Percentiles rank a stretch among this genome's conserved stretches.
Conservation (phyloP, 768 basidiomycete genomes). For the Daedalea quercina region DNA sequence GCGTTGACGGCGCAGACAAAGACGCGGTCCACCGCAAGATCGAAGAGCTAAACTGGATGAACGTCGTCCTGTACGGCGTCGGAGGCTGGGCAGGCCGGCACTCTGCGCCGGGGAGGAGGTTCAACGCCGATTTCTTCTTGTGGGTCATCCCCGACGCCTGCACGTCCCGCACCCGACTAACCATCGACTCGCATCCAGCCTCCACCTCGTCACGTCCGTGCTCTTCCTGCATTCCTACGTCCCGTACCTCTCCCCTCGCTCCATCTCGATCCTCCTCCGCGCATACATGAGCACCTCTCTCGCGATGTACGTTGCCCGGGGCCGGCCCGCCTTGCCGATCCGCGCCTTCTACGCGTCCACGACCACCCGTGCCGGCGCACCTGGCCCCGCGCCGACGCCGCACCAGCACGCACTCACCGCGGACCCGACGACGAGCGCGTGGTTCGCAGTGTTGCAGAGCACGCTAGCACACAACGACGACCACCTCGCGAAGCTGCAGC, state of each 20-base stretch:
- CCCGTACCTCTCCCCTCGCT: constrained; percentile 27
- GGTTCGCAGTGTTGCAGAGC: constrained; percentile 50
- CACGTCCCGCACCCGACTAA: constrained; percentile 17
- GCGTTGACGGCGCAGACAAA: constrained; percentile 8
- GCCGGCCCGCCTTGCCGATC: constrained; percentile 43
- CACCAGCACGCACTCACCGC: constrained; percentile 24
- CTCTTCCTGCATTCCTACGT: constrained; percentile 53
- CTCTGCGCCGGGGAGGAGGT: constrained; percentile 18
- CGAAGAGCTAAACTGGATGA: constrained; percentile 59
- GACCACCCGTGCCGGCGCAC: constrained; percentile 21
- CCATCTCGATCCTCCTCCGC: constrained; percentile 47
- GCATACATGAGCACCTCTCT: constrained; percentile 50
- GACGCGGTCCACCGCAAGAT: constrained; percentile 44
- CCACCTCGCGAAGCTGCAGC: constrained; percentile 43
- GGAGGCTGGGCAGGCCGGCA: constrained; percentile 45
- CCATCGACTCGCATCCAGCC: no score
- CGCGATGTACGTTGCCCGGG: constrained; percentile 39
- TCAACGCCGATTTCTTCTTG: constrained; percentile 56
- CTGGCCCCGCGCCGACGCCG: constrained; percentile 27
- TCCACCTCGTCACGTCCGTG: constrained; percentile 44
- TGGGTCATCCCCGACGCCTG: constrained; percentile 30
- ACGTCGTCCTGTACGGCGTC: constrained; percentile 45
- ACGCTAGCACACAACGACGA: constrained; percentile 55
- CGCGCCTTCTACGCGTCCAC: constrained; percentile 17
- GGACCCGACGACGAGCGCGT: constrained; percentile 43